Evolutionary conservation across 164 flowering plant genomes (phyloP), one percentile per base, ranked within the genome.

Genomic region (Brasenia schreberi): DNA sequence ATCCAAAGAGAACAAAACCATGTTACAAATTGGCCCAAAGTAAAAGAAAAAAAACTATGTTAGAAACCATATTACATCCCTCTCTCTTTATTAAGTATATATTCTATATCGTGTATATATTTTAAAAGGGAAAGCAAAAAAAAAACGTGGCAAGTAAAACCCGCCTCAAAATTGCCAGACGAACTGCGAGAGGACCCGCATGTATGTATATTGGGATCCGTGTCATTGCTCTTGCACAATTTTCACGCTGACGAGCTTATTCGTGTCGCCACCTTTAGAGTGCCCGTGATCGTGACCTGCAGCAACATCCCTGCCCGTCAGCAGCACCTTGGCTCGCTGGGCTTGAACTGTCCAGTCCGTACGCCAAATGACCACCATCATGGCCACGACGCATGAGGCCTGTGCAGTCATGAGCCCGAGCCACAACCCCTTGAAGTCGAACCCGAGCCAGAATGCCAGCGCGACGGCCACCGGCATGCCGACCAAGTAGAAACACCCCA

Each of bases 391-490:
- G 65, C 98, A 93, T 53, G 88, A 83, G 0, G 83, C 80, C 69
- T 93, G 97, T 76, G 98, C 97, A 62, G 96, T 52, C 0, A 90
- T 52, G 7, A 93, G 66, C 16, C 98, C 98, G 1, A 87, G 9
- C 97, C 97, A 93, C 9, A 90, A 81, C 71, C 98, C 98, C 72
- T 74, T 59, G 67, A 90, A 90, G 43, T 97, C 98, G 7, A 87
- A 70, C 17, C 82, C 85, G 5, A 78, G 43, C 70, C 66, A 66
- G 68, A 90, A 85, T 66, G 86, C 92, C 18, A 93, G 83, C 78
- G 84, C 90, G 59, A 93, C 53, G 0, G 94, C 98, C 66, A 90
- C 85, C 2, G 98, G 98, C 94, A 87, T 86, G 0, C 98, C 98
- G 67, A 90, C 92, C 3, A 83, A 70, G 72, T 93, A 93, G 69